Percentiles rank a stretch among this genome's conserved stretches.
phyloP scores from a whole-genome alignment of 1,284 basidiomycete genomes.

The Vanrija sp. region DNA sequence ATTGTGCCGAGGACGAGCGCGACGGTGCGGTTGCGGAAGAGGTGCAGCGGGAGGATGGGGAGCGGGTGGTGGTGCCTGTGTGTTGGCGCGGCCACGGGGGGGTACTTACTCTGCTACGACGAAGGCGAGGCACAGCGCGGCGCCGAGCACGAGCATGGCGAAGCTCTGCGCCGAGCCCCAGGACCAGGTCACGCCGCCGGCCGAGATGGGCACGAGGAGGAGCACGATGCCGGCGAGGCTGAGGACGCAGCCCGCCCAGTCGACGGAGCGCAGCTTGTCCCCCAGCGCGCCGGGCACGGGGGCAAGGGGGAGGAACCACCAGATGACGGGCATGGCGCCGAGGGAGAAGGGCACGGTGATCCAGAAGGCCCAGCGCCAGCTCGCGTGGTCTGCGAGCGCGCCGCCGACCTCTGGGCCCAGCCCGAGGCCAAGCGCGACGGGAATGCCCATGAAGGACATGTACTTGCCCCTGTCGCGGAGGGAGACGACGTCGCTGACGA shows the following conservation, averaged over 20 bases:
- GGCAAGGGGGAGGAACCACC: slow-evolving; percentile 26
- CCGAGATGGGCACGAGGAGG: slow-evolving; percentile 25
- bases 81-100: no score
- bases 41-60: neutral
- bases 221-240: slow-evolving; percentile 28
- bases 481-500: slow-evolving; percentile 47
- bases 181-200: slow-evolving; percentile 22
- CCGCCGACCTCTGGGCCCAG: slow-evolving; percentile 31
- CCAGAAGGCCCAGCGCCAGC: slow-evolving; percentile 36
- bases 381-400: slow-evolving; percentile 22
- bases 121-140: slow-evolving; percentile 16
- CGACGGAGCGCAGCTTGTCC: slow-evolving; percentile 29
- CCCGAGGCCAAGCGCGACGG: slow-evolving; percentile 25
- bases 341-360: slow-evolving; percentile 23
- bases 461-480: slow-evolving; percentile 47
- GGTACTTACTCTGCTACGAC: slow-evolving; percentile 12
- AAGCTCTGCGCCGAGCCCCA: slow-evolving; percentile 24
- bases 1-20: slow-evolving; percentile 27
- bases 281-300: slow-evolving; percentile 18
- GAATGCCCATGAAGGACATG: slow-evolving; percentile 35
- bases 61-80: slow-evolving; percentile 1
- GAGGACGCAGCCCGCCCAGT: slow-evolving; percentile 27
- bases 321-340: slow-evolving; percentile 26
- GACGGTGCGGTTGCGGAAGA: slow-evolving; percentile 26
- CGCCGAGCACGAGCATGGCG: slow-evolving; percentile 21